Evolutionary conservation across 1,284 basidiomycete species (phyloP).

Genomic region (Cryptococcus neoformans): DNA sequence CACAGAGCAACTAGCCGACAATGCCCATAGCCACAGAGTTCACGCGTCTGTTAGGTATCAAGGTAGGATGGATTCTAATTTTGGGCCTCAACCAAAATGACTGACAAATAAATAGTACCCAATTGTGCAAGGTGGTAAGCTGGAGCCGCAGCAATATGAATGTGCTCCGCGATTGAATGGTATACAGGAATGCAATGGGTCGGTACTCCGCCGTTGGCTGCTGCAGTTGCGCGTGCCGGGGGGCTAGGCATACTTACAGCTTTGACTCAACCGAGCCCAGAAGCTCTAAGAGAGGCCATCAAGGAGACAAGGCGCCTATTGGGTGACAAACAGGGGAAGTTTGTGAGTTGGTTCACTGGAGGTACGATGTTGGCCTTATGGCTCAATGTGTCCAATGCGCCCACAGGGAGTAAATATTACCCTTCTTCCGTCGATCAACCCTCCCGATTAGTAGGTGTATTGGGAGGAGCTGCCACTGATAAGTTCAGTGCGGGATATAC

Average conservation of each 20-base stretch:
- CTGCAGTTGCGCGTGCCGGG: conserved; percentile 82
- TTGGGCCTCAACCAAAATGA: background rate
- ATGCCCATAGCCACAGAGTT: conserved; percentile 52
- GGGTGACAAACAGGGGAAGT: conserved; percentile 62
- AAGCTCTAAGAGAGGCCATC: conserved; percentile 79
- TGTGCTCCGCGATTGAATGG: background rate
- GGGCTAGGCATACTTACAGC: conserved; percentile 87
- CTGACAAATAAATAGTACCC: conserved; percentile 52
- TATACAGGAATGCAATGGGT: conserved; percentile 73
- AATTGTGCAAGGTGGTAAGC: conserved; percentile 58
- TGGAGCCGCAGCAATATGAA: background rate
- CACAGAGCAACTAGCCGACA: background rate
- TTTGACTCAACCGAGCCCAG: conserved; percentile 76
- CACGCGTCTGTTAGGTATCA: conserved; percentile 49
- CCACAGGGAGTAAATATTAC: conserved; percentile 86
- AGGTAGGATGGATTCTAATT: conserved; percentile 5
- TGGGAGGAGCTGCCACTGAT: conserved; percentile 40
- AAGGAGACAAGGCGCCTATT: conserved; percentile 63
- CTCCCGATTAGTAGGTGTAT: conserved; percentile 68
- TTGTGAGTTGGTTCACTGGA: conserved; percentile 46
- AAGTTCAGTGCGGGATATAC: conserved; percentile 60
- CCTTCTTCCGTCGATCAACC: conserved; percentile 80
- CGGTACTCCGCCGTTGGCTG: conserved; percentile 47
- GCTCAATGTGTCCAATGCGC: background rate
- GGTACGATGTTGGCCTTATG: conserved; percentile 7